Conservation (phyloP, 495 filamentous ascomycete genomes). For the Lophiostoma macrostomum region DNA sequence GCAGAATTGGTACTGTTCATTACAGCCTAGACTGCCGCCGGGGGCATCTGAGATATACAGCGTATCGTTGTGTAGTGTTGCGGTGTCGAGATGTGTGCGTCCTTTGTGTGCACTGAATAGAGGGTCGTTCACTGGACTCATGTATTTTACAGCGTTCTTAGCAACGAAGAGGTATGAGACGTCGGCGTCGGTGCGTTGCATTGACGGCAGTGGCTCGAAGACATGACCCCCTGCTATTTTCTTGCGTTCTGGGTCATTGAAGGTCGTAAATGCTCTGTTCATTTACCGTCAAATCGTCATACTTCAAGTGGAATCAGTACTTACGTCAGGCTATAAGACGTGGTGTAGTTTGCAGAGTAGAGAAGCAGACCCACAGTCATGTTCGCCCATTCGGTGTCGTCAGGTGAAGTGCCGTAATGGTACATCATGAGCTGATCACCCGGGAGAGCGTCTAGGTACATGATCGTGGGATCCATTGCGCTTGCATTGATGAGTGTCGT, state of each 20-base stretch:
- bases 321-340: too few species aligned
- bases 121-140: slow-evolving; percentile 9
- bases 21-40: not conserved
- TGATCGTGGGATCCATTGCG: not conserved
- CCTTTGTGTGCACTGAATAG: slow-evolving; percentile 2
- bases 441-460: not conserved
- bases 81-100: not conserved
- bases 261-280: too few species aligned
- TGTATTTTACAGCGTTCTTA: not conserved
- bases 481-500: slow-evolving; percentile 1
- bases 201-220: not conserved
- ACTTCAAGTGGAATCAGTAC: too few species aligned
- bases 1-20: slow-evolving; percentile 4
- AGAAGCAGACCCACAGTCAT: too few species aligned
- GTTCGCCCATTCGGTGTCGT: not conserved
- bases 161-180: not conserved
- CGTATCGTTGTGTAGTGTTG: not conserved
- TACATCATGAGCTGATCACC: not conserved
- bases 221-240: too few species aligned
- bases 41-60: not conserved
- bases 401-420: not conserved
- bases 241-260: too few species aligned
- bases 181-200: slow-evolving; percentile 6
- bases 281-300: too few species aligned
- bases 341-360: too few species aligned